phyloP scores from a whole-genome alignment of 1,284 basidiomycete genomes.

The Athelia sp. region DNA sequence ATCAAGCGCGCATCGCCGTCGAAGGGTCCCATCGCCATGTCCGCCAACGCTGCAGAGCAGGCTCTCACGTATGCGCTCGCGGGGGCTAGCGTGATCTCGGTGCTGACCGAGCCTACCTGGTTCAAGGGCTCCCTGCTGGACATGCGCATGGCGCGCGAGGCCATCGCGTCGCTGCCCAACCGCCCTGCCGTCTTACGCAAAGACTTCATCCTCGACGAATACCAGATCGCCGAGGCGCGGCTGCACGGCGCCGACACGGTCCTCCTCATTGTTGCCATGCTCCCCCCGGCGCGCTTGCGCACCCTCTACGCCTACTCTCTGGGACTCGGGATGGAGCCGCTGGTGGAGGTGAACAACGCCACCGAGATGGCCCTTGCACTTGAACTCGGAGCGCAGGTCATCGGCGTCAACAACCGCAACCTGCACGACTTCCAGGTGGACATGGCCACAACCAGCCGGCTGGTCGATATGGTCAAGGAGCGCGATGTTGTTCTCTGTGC shows the following conservation, averaged over 20 bases:
- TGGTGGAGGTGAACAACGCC: conserved; percentile 98
- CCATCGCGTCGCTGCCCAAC: conserved; percentile 79
- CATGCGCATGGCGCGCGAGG: conserved; percentile 84
- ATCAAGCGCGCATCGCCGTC: conserved; percentile 94
- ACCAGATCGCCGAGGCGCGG: conserved; percentile 93
- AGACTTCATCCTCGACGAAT: conserved; percentile 94
- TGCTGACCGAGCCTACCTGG: conserved; percentile 96
- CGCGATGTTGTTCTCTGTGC: conserved; percentile 85
- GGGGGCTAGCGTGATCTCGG: conserved; percentile 90
- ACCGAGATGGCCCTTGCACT: conserved; percentile 87
- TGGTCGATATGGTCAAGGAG: conserved; percentile 80
- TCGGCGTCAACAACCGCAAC: conserved; percentile 98
- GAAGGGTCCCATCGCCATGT: conserved; percentile 82
- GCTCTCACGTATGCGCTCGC: conserved; percentile 88
- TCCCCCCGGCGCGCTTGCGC: conserved; percentile 66
- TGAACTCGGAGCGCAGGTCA: conserved; percentile 83
- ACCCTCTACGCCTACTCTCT: conserved; percentile 80
- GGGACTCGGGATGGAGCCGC: conserved; percentile 91
- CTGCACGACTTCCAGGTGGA: conserved; percentile 96
- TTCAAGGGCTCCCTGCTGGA: conserved; percentile 94
- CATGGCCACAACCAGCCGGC: conserved; percentile 90
- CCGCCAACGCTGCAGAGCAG: conserved; percentile 78
- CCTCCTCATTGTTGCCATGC: conserved; percentile 96
- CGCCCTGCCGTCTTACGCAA: conserved; percentile 96
- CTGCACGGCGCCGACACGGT: conserved; percentile 93